Base-by-base conservation (phyloP, 257 asterid genomes). In the Sherardia arvensis region DNA sequence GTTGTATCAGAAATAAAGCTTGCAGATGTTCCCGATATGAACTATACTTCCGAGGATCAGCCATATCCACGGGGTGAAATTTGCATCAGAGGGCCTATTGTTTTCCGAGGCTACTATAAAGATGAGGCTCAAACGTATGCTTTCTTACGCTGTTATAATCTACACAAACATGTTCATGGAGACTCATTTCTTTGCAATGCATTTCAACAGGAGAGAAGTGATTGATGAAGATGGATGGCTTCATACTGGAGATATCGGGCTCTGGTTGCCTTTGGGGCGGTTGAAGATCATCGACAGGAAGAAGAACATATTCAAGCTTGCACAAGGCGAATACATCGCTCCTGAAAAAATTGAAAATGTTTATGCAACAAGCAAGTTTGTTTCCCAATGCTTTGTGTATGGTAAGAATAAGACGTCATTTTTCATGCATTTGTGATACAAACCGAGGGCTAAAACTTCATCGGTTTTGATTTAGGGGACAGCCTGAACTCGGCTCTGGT, bases 61-160 rank as follows among this genome's bases (percentile, higher is more conserved):
- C 98, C 98, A 20, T 74, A 85, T 77, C 98, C 95, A 25, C 95
- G 97, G 10, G 98, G 98, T 32, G 98, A 92, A 86, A 87, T 92
- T 76, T 92, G 97, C 61, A 87, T 88, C 27, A 85, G 98, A 76
- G 98, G 98, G 12, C 98, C 88, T 58, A 87, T 71, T 49, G 66
- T 92, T 22, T 92, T 92, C 83, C 81, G 76, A 78, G 95, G 97
- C 86, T 92, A 92, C 73, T 92, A 77, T 72, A 89, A 89, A 77
- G 98, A 89, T 71, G 97, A 92, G 71, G 74, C 72, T 64, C 95
- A 92, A 51, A 92, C 95, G 98, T 92, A 82, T 7, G 72, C 27
- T 72, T 12, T 66, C 58, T 36, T 34, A 30, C 56, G 18, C 53
- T 57, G 3, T 3, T 6, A 32, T 18, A 14, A 30, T 53, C 53